Conservation (phyloP, 148 eudicot genomes). For the Amaranthus cruentus region DNA sequence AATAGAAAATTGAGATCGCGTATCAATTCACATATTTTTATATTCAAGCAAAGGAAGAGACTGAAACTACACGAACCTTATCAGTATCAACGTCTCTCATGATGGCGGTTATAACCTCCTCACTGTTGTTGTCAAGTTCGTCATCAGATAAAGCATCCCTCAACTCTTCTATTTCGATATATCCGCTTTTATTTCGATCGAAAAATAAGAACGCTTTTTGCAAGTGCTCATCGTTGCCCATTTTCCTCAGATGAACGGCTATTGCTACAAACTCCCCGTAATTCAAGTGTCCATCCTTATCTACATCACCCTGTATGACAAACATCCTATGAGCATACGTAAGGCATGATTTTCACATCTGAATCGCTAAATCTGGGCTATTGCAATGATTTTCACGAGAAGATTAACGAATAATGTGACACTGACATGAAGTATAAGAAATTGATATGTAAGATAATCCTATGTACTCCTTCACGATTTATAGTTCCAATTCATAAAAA, state of each 20-base stretch:
- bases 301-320: conserved; percentile 58
- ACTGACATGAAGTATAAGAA: neutral
- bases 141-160: conserved; percentile 59
- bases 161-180: conserved; percentile 72
- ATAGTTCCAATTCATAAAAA: neutral
- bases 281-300: conserved; percentile 67
- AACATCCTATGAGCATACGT: neutral
- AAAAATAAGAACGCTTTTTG: conserved; percentile 66
- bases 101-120: conserved; percentile 71
- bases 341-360: neutral
- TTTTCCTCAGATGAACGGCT: conserved; percentile 60
- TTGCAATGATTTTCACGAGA: no score
- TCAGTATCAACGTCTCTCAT: conserved; percentile 86
- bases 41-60: neutral
- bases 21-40: neutral
- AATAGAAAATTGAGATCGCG: neutral
- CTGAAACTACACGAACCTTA: conserved; percentile 46
- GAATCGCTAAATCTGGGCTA: no score
- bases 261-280: conserved; percentile 71
- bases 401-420: no score
- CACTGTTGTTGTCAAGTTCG: conserved; percentile 54
- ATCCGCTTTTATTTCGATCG: conserved; percentile 59
- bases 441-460: neutral
- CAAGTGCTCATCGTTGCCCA: conserved; percentile 76
- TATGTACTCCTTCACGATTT: neutral